Conservation (phyloP, 2,329 filamentous ascomycete species). For the Talaromyces verruculosus region DNA sequence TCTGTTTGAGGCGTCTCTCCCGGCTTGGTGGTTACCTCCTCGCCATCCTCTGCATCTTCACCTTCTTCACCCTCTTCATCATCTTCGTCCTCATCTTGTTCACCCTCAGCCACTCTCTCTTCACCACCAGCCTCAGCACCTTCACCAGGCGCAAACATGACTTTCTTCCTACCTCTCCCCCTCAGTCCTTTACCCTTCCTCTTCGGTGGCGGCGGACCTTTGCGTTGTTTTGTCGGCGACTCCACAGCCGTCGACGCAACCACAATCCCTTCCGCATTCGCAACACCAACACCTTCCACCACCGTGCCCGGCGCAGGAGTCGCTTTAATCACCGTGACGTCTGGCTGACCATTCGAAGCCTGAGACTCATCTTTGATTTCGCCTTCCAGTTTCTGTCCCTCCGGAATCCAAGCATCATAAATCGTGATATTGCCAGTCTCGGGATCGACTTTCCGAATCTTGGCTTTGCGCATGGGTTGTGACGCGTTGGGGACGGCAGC, state of each 20-base stretch:
- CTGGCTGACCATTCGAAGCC: slow-evolving; percentile 44
- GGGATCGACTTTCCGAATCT: slow-evolving; percentile 74
- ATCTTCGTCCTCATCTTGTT: slow-evolving; percentile 47
- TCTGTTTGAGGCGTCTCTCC: background rate
- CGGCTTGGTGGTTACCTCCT: slow-evolving; percentile 41
- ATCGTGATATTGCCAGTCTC: slow-evolving; percentile 75
- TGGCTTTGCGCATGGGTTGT: slow-evolving; percentile 71
- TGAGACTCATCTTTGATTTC: slow-evolving; percentile 67
- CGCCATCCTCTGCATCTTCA: slow-evolving; percentile 12
- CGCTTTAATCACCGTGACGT: slow-evolving; percentile 36
- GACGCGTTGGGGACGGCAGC: slow-evolving; percentile 23
- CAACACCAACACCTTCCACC: slow-evolving; percentile 60
- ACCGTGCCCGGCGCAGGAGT: slow-evolving; percentile 58
- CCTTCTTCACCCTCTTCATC: slow-evolving; percentile 50
- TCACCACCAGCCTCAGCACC: slow-evolving; percentile 34
- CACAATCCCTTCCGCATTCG: slow-evolving; percentile 61
- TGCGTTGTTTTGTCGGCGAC: slow-evolving; percentile 59
- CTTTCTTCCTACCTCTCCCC: slow-evolving; percentile 72
- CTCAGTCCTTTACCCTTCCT: slow-evolving; percentile 73
- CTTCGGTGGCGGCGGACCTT: slow-evolving; percentile 73
- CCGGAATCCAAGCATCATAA: slow-evolving; percentile 77
- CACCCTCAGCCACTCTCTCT: slow-evolving; percentile 52
- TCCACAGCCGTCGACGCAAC: slow-evolving; percentile 51
- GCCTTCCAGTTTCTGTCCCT: slow-evolving; percentile 76
- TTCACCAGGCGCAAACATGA: slow-evolving; percentile 55